phyloP scores from a whole-genome alignment of 441 rosid species.

The Hura crepitans region DNA sequence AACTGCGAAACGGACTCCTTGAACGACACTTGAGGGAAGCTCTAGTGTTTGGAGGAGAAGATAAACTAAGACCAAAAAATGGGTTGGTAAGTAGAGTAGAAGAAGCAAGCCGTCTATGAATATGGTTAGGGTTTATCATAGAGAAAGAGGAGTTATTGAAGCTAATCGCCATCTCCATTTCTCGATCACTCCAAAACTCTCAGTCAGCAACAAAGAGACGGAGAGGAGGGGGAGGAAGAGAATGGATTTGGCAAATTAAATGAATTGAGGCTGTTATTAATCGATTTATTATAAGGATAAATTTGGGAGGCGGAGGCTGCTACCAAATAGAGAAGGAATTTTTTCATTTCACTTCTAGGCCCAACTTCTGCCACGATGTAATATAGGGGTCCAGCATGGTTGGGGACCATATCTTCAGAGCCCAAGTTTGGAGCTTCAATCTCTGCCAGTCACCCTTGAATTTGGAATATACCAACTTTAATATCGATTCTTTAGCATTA shows the following conservation, averaged over 20 bases:
- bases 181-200: conserved; percentile 26
- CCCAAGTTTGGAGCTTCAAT: neutral
- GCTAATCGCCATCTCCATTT: conserved; percentile 55
- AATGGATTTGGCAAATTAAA: conserved; percentile 32
- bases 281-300: conserved; percentile 7
- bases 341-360: neutral
- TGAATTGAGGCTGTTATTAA: conserved; percentile 17
- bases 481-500: neutral
- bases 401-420: neutral
- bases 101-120: conserved; percentile 20
- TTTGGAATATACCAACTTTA: neutral
- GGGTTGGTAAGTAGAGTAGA: conserved; percentile 36
- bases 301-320: neutral
- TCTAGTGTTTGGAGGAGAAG: conserved; percentile 32
- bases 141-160: conserved; percentile 40
- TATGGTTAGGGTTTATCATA: conserved; percentile 27
- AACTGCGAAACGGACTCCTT: conserved; percentile 27
- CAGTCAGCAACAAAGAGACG: conserved; percentile 16
- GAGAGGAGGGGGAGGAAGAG: conserved; percentile 5
- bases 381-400: neutral
- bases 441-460: neutral
- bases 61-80: conserved; percentile 41
- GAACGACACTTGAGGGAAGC: conserved; percentile 41
- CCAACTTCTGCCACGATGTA: neutral
- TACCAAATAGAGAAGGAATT: neutral